Conservation (phyloP, 768 basidiomycete species). For the Amanita muscaria region DNA sequence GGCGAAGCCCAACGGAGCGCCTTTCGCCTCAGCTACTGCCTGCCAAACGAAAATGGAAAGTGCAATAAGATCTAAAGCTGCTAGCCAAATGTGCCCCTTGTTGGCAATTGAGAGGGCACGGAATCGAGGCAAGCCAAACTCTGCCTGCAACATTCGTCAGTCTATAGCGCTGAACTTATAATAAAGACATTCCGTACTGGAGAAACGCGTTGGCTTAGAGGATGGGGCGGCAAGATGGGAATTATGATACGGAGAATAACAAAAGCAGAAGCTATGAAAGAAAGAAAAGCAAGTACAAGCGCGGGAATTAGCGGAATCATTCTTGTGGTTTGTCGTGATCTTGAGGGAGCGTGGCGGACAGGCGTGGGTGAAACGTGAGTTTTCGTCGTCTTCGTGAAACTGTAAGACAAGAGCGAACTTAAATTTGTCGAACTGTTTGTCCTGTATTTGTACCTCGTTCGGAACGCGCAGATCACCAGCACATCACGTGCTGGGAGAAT, state of each 20-base stretch:
- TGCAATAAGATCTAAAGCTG: slow-evolving; percentile 55
- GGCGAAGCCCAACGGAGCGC: slow-evolving; percentile 34
- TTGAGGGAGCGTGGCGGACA: slow-evolving; percentile 32
- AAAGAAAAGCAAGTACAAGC: slow-evolving; percentile 58
- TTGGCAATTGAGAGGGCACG: slow-evolving; percentile 57
- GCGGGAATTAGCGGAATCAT: slow-evolving; percentile 67
- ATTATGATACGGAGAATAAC: slow-evolving; percentile 69
- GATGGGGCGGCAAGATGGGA: slow-evolving; percentile 66
- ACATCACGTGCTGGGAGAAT: not conserved
- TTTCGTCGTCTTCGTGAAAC: not conserved
- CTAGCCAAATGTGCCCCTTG: slow-evolving; percentile 68
- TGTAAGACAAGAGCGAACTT: not conserved
- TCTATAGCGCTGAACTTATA: slow-evolving; percentile 1
- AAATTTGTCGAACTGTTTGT: slow-evolving; percentile 27
- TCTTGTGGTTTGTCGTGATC: slow-evolving; percentile 13
- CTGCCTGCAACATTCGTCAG: slow-evolving; percentile 36
- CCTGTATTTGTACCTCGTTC: slow-evolving; percentile 1
- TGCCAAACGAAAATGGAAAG: slow-evolving; percentile 63
- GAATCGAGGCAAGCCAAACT: slow-evolving; percentile 68
- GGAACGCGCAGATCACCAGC: not conserved
- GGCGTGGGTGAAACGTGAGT: slow-evolving; percentile 7
- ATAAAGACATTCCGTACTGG: slow-evolving; percentile 39
- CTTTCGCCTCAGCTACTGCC: slow-evolving; percentile 40
- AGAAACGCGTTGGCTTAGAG: slow-evolving; percentile 64
- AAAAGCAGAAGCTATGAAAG: slow-evolving; percentile 66